phyloP scores from a whole-genome alignment of 768 basidiomycete genomes.

The Galerina sulciceps region DNA sequence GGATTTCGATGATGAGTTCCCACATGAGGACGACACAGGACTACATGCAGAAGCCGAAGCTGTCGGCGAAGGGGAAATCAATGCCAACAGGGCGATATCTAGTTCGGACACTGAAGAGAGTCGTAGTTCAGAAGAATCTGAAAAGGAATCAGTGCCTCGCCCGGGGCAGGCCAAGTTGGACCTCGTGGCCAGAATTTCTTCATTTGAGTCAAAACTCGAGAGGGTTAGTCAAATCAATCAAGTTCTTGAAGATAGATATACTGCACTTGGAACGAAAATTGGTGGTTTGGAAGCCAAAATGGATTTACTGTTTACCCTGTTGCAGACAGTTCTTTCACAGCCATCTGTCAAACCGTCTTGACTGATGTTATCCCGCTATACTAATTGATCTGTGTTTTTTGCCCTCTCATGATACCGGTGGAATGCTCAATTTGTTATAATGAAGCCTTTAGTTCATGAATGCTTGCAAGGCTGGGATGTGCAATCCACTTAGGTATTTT shows the following conservation, averaged over 20 bases:
- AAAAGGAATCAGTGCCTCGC: neutral
- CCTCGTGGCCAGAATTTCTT: neutral
- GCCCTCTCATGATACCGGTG: too few relatives aligned
- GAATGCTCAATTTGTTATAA: too few relatives aligned
- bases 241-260: neutral
- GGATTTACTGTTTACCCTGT: neutral
- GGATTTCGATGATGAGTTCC: neutral
- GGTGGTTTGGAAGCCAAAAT: conserved; percentile 5
- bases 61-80: neutral
- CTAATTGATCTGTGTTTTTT: too few relatives aligned
- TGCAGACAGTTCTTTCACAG: neutral
- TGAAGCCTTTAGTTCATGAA: too few relatives aligned
- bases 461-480: too few relatives aligned
- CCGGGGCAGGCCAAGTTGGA: neutral
- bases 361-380: too few relatives aligned
- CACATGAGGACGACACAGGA: neutral
- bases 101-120: neutral
- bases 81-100: neutral
- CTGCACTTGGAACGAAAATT: neutral
- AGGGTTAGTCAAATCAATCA: neutral
- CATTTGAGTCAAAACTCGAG: neutral
- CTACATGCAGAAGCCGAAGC: neutral
- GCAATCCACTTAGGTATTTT: too few relatives aligned
- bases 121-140: neutral
- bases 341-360: neutral